These are phyloP conservation scores for Ampelomyces quisqualis DNA, from an alignment of 2,329 filamentous ascomycete species.

Conservation along the genomic window DNA sequence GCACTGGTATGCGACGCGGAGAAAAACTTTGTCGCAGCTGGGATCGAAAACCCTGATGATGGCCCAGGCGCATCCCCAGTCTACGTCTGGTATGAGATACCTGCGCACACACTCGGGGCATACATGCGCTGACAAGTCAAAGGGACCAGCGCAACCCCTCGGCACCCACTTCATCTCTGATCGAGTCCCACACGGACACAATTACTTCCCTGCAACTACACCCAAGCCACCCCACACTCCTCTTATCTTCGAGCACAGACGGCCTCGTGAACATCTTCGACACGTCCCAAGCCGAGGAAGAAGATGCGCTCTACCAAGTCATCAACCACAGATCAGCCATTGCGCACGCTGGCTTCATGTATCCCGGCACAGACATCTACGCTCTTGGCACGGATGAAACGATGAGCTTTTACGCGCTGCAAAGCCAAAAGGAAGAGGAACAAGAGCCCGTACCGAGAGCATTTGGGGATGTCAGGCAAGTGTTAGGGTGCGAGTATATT, in stretches of 20 bases:
- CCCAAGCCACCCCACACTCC: conserved; percentile 59
- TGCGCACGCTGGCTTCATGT: conserved; percentile 72
- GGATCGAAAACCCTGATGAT: conserved; percentile 65
- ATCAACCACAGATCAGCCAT: conserved; percentile 76
- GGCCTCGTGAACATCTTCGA: conserved; percentile 78
- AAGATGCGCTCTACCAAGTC: conserved; percentile 74
- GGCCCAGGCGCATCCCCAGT: conserved; percentile 48
- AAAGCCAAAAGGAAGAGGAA: conserved; percentile 63
- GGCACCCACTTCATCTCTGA: conserved; percentile 43
- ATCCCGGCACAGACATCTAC: conserved; percentile 55
- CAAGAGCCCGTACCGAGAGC: conserved; percentile 48
- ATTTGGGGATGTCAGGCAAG: conserved; percentile 68
- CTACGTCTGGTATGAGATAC: conserved; percentile 37
- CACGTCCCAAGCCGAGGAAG: conserved; percentile 63
- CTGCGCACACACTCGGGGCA: not conserved
- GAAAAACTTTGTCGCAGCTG: conserved; percentile 65
- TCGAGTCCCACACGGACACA: conserved; percentile 57
- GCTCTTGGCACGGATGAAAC: conserved; percentile 78
- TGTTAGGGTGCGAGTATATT: conserved; percentile 72
- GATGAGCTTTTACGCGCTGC: conserved; percentile 70
- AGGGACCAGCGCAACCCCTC: conserved; percentile 47
- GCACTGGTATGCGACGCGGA: conserved; percentile 63
- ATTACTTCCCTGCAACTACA: conserved; percentile 64
- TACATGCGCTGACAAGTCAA: conserved; percentile 7
- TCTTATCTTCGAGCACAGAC: conserved; percentile 77